A percentile compares a stretch with the other conserved stretches of the same genome.
Conservation (phyloP, 78 protist species). For the Salpingoeca rosetta region DNA sequence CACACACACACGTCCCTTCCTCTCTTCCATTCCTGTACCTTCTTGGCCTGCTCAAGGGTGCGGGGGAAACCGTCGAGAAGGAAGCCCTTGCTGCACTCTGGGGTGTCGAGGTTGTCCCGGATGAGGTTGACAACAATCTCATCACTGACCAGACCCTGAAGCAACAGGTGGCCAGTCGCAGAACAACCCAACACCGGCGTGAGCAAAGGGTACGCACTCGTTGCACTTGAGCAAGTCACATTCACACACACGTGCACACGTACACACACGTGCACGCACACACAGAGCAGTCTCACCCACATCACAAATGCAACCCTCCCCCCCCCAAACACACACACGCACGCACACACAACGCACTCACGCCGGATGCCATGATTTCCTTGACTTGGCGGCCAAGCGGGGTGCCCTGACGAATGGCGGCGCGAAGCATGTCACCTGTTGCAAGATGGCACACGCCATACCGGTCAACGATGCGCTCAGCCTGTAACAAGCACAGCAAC, state of each 20-base stretch:
- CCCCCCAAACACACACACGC: no score
- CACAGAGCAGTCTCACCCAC: no score
- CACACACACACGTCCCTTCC: neutral
- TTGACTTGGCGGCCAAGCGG: conserved; percentile 74
- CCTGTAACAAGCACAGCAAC: conserved; percentile 1
- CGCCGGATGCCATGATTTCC: conserved; percentile 81
- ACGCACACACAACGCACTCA: no score
- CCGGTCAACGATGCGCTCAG: conserved; percentile 22
- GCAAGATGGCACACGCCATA: conserved; percentile 77
- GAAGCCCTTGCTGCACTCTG: conserved; percentile 84
- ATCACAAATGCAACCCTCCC: no score
- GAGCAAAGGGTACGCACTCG: neutral
- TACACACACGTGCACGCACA: neutral
- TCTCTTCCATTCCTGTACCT: neutral
- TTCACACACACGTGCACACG: neutral
- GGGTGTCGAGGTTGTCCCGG: conserved; percentile 55
- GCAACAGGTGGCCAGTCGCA: neutral
- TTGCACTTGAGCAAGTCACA: neutral
- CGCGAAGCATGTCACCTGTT: conserved; percentile 91
- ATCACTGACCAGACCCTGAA: conserved; percentile 61
- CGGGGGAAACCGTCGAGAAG: conserved; percentile 96
- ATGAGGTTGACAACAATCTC: conserved; percentile 71
- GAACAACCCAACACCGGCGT: neutral
- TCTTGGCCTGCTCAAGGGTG: conserved; percentile 87
- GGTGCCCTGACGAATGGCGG: conserved; percentile 79